A percentile compares a stretch with the other conserved stretches of the same genome.
Evolutionary conservation across 352 stramenopile genomes (phyloP).

Genomic region (Globisporangium camurandrum): DNA sequence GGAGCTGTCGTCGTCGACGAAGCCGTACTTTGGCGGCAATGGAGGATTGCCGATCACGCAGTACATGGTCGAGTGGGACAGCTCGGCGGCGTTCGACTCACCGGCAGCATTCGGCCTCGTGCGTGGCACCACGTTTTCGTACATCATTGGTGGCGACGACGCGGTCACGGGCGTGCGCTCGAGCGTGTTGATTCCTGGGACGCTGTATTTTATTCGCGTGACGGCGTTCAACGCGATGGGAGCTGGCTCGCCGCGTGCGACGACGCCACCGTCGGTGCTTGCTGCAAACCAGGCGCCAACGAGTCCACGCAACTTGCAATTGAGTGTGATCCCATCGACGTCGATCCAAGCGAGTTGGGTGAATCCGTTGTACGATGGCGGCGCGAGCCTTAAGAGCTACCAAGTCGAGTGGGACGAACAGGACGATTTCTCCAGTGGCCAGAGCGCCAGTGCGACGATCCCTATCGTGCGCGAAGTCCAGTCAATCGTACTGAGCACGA

Average conservation of each 20-base stretch:
- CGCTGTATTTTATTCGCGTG: constrained; percentile 71
- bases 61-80: constrained; percentile 96
- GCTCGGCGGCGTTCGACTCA: constrained; percentile 82
- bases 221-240: constrained; percentile 74
- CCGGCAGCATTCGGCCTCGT: constrained; percentile 71
- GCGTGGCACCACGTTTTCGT: constrained; percentile 33
- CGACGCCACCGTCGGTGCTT: constrained; percentile 36
- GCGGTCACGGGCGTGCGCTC: constrained; percentile 89
- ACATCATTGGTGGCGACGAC: constrained; percentile 90
- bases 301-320: constrained; percentile 39
- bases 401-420: constrained; percentile 81
- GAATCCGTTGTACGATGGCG: constrained; percentile 89
- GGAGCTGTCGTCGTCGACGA: constrained; percentile 73
- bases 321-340: constrained; percentile 51
- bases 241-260: constrained; percentile 32
- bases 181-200: constrained; percentile 66
- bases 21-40: constrained; percentile 86
- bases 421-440: constrained; percentile 58
- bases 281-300: constrained; percentile 60
- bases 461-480: constrained; percentile 91
- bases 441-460: constrained; percentile 58
- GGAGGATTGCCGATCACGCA: constrained; percentile 89
- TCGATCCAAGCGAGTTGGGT: constrained; percentile 81
- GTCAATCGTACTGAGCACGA: constrained; percentile 61
- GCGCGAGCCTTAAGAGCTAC: constrained; percentile 69